Conservation (phyloP, 2,329 filamentous ascomycete species). For the Rhytidhysteron rufulum region DNA sequence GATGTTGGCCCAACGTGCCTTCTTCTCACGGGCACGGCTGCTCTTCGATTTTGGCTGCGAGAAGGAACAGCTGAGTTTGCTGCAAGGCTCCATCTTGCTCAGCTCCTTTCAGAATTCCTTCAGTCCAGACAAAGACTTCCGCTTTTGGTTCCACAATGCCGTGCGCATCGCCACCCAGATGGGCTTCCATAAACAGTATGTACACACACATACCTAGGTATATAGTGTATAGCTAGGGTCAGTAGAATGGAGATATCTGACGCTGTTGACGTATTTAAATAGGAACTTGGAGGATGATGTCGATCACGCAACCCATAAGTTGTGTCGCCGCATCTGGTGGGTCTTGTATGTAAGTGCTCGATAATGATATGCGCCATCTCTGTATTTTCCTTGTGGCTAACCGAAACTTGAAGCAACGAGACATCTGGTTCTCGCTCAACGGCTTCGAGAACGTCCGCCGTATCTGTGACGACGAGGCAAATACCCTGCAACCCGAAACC, state of each 20-base stretch:
- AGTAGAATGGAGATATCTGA: background rate
- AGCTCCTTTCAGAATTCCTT: conserved; percentile 18
- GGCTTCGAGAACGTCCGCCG: background rate
- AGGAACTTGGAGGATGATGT: background rate
- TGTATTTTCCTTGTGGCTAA: background rate
- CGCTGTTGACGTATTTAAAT: background rate
- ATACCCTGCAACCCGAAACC: background rate
- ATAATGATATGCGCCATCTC: background rate
- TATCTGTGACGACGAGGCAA: background rate
- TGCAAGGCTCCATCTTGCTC: conserved; percentile 20
- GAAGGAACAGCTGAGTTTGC: conserved; percentile 17
- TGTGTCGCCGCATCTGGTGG: background rate
- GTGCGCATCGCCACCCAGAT: background rate
- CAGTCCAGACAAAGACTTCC: conserved; percentile 7
- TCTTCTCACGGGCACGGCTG: conserved; percentile 20
- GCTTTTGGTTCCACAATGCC: background rate
- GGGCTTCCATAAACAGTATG: background rate
- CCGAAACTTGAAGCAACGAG: background rate
- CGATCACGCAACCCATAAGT: background rate
- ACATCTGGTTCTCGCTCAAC: background rate
- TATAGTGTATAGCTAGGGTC: background rate
- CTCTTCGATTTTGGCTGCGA: conserved; percentile 18
- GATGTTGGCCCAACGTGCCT: conserved; percentile 17
- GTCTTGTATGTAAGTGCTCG: background rate
- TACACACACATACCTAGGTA: background rate